These are phyloP conservation scores for Capronia epimyces DNA, from an alignment of 2,329 filamentous ascomycete genomes.

Conservation along the genomic window DNA sequence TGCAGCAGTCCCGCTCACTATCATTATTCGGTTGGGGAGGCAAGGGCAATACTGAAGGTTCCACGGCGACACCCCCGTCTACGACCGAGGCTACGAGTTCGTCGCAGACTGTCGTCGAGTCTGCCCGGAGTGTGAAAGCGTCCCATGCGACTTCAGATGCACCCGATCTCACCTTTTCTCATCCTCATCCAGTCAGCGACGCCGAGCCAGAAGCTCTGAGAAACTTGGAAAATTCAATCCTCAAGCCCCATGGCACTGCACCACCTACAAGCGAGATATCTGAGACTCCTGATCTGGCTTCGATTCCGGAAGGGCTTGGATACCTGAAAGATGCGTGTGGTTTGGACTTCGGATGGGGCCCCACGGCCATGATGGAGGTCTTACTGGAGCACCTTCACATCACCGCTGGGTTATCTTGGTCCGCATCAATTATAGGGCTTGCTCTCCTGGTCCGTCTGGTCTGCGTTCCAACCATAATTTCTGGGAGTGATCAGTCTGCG, in stretches of 20 bases:
- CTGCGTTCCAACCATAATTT: slow-evolving; percentile 58
- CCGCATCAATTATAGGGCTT: slow-evolving; percentile 63
- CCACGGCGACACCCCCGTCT: background rate
- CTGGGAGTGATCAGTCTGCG: slow-evolving; percentile 57
- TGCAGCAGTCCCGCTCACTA: slow-evolving; percentile 22
- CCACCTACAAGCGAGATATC: background rate
- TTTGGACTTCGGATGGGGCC: slow-evolving; percentile 80
- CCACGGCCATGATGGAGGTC: slow-evolving; percentile 68
- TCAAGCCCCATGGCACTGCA: slow-evolving; percentile 14
- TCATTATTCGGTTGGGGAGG: slow-evolving; percentile 26
- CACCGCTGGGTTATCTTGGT: slow-evolving; percentile 72
- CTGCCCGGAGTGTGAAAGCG: slow-evolving; percentile 22
- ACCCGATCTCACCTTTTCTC: slow-evolving; percentile 11
- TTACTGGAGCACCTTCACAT: slow-evolving; percentile 78
- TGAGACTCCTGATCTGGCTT: slow-evolving; percentile 38
- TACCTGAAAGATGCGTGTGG: slow-evolving; percentile 71
- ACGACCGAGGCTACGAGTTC: background rate
- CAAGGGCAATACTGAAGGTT: slow-evolving; percentile 6
- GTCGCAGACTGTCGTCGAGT: slow-evolving; percentile 7
- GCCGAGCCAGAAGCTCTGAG: slow-evolving; percentile 19
- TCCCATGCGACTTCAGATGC: slow-evolving; percentile 23
- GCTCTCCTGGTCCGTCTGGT: slow-evolving; percentile 63
- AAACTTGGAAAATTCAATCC: slow-evolving; percentile 17
- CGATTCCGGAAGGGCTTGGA: slow-evolving; percentile 69
- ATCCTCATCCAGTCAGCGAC: slow-evolving; percentile 6